Conservation (phyloP, 2,329 filamentous ascomycete species). For the Fusarium sacchari region DNA sequence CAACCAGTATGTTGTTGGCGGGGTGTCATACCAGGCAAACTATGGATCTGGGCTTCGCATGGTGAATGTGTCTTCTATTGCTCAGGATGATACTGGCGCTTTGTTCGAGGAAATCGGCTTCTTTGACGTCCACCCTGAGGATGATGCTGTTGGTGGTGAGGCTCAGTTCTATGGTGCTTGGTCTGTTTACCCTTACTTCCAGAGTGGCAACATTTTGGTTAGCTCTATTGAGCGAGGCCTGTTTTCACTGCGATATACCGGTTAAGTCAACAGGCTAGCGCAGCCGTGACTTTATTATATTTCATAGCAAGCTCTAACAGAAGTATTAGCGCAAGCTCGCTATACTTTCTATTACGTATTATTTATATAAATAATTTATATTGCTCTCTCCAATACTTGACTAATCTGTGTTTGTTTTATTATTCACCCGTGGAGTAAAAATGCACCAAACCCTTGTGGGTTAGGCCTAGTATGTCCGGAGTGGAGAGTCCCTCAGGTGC, state of each 20-base stretch:
- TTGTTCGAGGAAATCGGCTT: conserved; percentile 7
- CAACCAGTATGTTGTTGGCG: conserved; percentile 1
- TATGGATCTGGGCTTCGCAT: conserved; percentile 1
- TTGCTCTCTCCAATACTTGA: rapidly evolving
- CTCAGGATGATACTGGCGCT: conserved; percentile 1
- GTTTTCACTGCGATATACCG: conserved; percentile 1
- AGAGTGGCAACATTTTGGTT: conserved; percentile 56
- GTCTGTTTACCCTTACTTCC: conserved; percentile 59
- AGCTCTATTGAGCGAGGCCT: conserved; percentile 58
- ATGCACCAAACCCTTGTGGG: background rate
- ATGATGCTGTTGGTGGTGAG: conserved; percentile 54
- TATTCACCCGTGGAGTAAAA: background rate
- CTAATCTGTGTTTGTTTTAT: rapidly evolving
- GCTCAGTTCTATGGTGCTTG: conserved; percentile 56
- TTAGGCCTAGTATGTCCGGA: no score
- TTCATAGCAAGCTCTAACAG: no score
- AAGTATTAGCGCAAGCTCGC: no score
- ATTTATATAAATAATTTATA: background rate
- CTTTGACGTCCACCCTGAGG: conserved; percentile 5
- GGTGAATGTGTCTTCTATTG: conserved; percentile 2
- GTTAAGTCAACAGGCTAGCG: background rate
- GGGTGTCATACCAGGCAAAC: conserved; percentile 5
- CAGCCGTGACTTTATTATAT: no score
- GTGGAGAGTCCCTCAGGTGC: no score
- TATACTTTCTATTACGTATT: no score